A percentile compares a stretch with the other conserved stretches of the same genome.
Conservation (phyloP, 2,329 filamentous ascomycete species). For the Sporothrix luriei region DNA sequence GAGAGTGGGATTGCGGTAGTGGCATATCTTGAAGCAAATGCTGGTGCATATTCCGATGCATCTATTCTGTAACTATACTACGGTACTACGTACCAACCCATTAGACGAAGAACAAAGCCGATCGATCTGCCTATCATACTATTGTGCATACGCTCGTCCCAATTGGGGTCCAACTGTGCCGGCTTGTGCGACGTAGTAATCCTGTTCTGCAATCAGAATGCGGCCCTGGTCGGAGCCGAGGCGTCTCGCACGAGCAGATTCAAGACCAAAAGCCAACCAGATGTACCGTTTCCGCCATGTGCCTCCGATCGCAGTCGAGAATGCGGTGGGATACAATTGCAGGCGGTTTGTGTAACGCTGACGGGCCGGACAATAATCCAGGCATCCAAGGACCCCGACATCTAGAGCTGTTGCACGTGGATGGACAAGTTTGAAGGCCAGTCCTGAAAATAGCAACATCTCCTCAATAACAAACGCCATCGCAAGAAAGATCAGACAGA, state of each 20-base stretch:
- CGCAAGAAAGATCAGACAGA: background rate
- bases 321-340: background rate
- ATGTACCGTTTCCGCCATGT: background rate
- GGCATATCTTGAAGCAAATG: background rate
- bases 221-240: slow-evolving; percentile 7
- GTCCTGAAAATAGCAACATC: background rate
- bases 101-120: slow-evolving; percentile 21
- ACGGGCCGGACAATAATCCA: background rate
- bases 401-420: background rate
- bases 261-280: background rate
- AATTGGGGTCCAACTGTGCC: background rate
- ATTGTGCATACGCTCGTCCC: background rate
- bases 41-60: slow-evolving; percentile 10
- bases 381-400: background rate
- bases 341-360: slow-evolving; percentile 8
- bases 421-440: background rate
- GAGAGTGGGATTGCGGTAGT: background rate
- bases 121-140: background rate
- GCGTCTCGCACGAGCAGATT: slow-evolving; percentile 5
- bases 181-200: background rate
- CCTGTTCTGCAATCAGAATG: background rate
- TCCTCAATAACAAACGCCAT: slow-evolving; percentile 4
- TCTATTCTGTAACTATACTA: slow-evolving; percentile 7
- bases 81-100: background rate
- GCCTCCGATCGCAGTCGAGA: background rate